phyloP scores from a whole-genome alignment of 345 rosid genomes.

The Streptanthus diversifolius region DNA sequence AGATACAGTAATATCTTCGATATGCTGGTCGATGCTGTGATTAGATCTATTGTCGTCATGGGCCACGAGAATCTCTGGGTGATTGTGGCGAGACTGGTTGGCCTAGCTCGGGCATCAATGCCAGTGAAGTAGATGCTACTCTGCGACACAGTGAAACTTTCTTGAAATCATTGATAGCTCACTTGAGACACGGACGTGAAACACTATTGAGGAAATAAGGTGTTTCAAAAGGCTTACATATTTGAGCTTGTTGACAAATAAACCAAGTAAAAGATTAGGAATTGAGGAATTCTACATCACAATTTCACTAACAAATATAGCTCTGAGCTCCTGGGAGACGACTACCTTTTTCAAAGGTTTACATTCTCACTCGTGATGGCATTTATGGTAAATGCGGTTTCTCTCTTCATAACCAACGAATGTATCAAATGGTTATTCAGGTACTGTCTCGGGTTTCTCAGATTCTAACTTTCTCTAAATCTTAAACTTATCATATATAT shows the following conservation, averaged over 20 bases:
- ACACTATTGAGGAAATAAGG: slow-evolving; percentile 77
- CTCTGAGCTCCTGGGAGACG: neutral
- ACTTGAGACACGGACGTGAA: slow-evolving; percentile 46
- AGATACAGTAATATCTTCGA: slow-evolving; percentile 74
- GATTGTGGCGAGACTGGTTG: slow-evolving; percentile 80
- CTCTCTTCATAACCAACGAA: neutral
- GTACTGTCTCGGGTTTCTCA: too few species aligned
- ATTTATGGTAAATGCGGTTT: neutral
- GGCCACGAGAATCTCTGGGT: slow-evolving; percentile 69
- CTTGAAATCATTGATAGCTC: slow-evolving; percentile 50
- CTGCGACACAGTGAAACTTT: slow-evolving; percentile 52
- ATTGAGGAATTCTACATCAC: slow-evolving; percentile 58
- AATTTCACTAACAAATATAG: neutral
- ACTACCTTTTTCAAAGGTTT: too few species aligned
- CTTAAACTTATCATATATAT: too few species aligned
- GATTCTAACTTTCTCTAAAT: too few species aligned
- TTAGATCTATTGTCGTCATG: slow-evolving; percentile 60
- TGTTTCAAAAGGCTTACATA: slow-evolving; percentile 51
- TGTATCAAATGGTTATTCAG: too few species aligned
- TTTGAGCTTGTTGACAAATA: slow-evolving; percentile 65
- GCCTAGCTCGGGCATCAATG: slow-evolving; percentile 61
- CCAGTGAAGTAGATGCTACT: slow-evolving; percentile 60
- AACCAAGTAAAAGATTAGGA: slow-evolving; percentile 32
- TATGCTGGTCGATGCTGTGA: slow-evolving; percentile 80
- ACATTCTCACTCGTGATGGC: too few species aligned